Evolutionary conservation across 164 flowering plant genomes (phyloP), one percentile per base, ranked within the genome.

Genomic region (Tetrastigma voinierianum): DNA sequence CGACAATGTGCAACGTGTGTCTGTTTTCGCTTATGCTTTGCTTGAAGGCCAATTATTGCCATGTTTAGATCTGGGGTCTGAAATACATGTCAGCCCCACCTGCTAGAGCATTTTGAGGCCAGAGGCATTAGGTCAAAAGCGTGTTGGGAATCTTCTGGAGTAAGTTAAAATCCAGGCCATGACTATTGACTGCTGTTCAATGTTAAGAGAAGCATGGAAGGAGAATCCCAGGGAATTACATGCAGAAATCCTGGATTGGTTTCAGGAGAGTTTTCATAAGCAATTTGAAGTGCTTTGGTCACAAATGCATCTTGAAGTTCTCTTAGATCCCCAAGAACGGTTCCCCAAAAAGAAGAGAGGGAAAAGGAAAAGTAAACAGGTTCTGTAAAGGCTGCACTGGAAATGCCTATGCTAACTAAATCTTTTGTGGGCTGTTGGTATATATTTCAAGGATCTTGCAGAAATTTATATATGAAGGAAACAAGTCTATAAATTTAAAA

Each of bases 1-100:
- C 16, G 70, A 80, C 77, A 67, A 70, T 64, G 46, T 15, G 60
- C 75, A 74, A 46, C 75, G 90, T 2, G 85, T 77, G 13, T 72
- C 78, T 20, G 96, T 77, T 12, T 95, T 92, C 83, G 91, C 88
- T 43, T 88, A 53, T 76, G 82, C 95, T 47, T 80, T 96, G 76
- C 93, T 96, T 64, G 89, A n/a, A n/a, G n/a, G 99, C 20, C 79
- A 82, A 11, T 93, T 96, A 1, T 75, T 93, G 65, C 98, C 99
- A 10, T 93, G 98, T 77, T 71, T 96, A 53, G 64, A 68, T 67
- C 74, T 64, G n/a, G n/a, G 85, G 68, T 8, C 75, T 76, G 47
- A 68, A 74, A 19, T 80, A 61, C 64, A 51, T 90, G 87, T 77
- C 87, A 62, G 89, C 85, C 9, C 70, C 74, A 17, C 87, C 96